Evolutionary conservation across 2,329 filamentous ascomycete species (phyloP), one percentile per base, ranked within the genome.

Genomic region (Mariannaea sp.): DNA sequence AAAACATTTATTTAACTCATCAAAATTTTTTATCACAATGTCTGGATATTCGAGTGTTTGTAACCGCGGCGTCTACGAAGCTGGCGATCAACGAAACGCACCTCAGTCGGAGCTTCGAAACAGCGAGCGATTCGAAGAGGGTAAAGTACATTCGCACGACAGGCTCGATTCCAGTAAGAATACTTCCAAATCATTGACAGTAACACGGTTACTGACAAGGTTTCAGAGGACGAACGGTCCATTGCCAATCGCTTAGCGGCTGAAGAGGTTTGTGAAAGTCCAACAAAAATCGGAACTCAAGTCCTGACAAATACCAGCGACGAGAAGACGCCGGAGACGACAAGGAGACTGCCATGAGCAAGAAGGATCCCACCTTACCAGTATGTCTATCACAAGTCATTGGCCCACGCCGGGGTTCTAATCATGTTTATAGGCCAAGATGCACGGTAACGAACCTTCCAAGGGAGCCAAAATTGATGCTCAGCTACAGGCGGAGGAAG

Each of bases 371-470:
- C 3, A 89, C 80, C 3, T 59, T 80, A 3, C 80, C 81, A 5
- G 81, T 83, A 73, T 51, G 79, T 66, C 6, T 20, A n/a, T n/a
- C n/a, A n/a, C 10, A 1, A 9, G 32, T 14, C 8, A 19, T 4
- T 22, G 10, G 7, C 4, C n/a, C n/a, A n/a, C n/a, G n/a, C n/a
- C n/a, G n/a, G n/a, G n/a, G n/a, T n/a, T n/a, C n/a, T n/a, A n/a
- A n/a, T 10, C 13, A 36, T 16, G 8, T 24, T 13, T 9, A 41
- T 17, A 27, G 83, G 88, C 87, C 49, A 81, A 74, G 61, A 68
- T 78, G 59, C 87, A 92, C 67, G 87, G 87, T 55, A 91, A 91
- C 68, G 80, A 90, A 73, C 88, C 88, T 2, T 88, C 84, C 16
- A 83, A 77, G 66, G 88, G 88, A 14, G 88, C 88, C 19, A 82